These are phyloP conservation scores for Talaromyces sp. DNA, from an alignment of 2,329 filamentous ascomycete genomes.

Conservation along the genomic window DNA sequence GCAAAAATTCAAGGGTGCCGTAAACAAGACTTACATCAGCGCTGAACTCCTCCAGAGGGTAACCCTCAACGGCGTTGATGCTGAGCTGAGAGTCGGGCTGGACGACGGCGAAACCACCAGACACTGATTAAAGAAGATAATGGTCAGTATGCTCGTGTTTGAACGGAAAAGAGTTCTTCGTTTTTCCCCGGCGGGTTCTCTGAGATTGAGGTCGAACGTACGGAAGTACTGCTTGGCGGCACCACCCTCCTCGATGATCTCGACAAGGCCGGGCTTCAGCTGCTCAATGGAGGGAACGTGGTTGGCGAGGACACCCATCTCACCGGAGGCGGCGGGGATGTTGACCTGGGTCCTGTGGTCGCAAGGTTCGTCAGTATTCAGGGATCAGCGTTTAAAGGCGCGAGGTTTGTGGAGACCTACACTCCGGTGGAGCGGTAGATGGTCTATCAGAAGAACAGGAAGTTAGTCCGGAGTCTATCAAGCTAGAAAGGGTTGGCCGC, in stretches of 20 bases:
- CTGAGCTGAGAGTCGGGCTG: constrained; percentile 93
- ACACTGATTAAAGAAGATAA: constrained; percentile 61
- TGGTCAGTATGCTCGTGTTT: constrained; percentile 23
- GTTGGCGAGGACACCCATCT: constrained; percentile 99
- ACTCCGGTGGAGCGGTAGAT: constrained; percentile 73
- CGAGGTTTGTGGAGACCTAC: constrained; percentile 52
- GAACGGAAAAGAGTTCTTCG: constrained; percentile 1
- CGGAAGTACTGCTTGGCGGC: constrained; percentile 95
- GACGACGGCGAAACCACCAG: constrained; percentile 94
- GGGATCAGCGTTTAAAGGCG: constrained; percentile 14
- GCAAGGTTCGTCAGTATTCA: constrained; percentile 60
- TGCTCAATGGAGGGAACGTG: constrained; percentile 99
- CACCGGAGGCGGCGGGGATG: constrained; percentile 94
- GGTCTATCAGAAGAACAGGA: constrained; percentile 48
- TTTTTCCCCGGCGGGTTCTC: neutral
- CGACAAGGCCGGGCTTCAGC: constrained; percentile 92
- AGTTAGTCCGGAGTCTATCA: constrained; percentile 25
- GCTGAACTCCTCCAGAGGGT: constrained; percentile 94
- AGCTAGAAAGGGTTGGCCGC: constrained; percentile 13
- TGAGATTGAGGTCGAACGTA: constrained; percentile 55
- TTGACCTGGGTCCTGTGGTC: constrained; percentile 87
- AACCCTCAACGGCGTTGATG: constrained; percentile 98
- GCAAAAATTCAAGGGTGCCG: neutral
- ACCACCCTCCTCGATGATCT: constrained; percentile 92
- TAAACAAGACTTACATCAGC: constrained; percentile 61